Conservation (phyloP, 345 rosid species). For the Euphorbia peplus region DNA sequence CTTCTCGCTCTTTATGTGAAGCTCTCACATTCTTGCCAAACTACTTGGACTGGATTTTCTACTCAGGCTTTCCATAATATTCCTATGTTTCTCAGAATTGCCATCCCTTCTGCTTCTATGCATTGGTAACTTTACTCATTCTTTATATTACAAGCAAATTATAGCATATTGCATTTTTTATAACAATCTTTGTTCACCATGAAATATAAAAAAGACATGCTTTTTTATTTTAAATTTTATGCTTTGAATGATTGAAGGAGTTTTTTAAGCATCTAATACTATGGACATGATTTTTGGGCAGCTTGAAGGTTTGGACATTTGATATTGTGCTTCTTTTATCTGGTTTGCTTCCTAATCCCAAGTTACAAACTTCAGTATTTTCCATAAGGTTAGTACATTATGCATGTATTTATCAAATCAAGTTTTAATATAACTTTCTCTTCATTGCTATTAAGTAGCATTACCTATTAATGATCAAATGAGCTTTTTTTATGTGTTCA, state of each 20-base stretch:
- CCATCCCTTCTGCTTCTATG: background rate
- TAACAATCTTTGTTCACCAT: too few species aligned
- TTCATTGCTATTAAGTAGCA: too few species aligned
- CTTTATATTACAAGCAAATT: too few species aligned
- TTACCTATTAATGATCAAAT: too few species aligned
- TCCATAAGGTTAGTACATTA: background rate
- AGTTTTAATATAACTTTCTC: too few species aligned
- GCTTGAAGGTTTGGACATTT: slow-evolving; percentile 91
- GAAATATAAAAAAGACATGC: too few species aligned
- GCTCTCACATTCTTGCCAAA: background rate
- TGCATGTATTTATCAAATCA: background rate
- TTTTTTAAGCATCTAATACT: too few species aligned
- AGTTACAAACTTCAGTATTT: slow-evolving; percentile 63
- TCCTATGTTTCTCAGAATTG: background rate
- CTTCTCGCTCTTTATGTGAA: slow-evolving; percentile 44
- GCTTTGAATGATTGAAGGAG: too few species aligned
- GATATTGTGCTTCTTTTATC: slow-evolving; percentile 83
- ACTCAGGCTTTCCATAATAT: background rate
- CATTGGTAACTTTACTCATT: slow-evolving; percentile 39
- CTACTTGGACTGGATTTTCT: slow-evolving; percentile 1
- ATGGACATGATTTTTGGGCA: slow-evolving; percentile 25
- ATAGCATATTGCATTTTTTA: too few species aligned
- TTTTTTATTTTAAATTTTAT: too few species aligned
- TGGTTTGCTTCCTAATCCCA: slow-evolving; percentile 81
- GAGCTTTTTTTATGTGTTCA: slow-evolving; percentile 12